Percentiles rank a stretch among this genome's conserved stretches.
phyloP scores from a whole-genome alignment of 352 stramenopile species.

The Phytophthora vignae region DNA sequence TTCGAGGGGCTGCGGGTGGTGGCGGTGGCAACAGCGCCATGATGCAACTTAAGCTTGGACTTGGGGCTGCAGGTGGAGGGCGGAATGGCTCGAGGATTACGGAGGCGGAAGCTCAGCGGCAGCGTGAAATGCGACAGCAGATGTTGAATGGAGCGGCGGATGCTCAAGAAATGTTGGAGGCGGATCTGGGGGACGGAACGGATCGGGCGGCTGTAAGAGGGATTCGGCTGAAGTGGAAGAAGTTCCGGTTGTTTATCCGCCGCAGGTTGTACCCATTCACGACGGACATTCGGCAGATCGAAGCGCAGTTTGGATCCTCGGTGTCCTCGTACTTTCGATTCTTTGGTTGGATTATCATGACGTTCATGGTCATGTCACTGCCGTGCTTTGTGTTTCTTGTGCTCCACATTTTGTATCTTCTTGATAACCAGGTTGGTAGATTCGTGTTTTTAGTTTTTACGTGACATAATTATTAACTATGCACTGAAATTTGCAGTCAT shows the following conservation, averaged over 20 bases:
- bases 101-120: constrained; percentile 46
- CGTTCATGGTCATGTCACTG: constrained; percentile 65
- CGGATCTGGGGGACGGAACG: constrained; percentile 29
- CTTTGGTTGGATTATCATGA: constrained; percentile 82
- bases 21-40: constrained; percentile 27
- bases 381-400: constrained; percentile 61
- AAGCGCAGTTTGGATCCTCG: constrained; percentile 82
- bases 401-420: constrained; percentile 52
- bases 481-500: neutral
- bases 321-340: constrained; percentile 87
- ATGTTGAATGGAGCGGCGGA: constrained; percentile 66
- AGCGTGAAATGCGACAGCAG: constrained; percentile 62
- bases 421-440: constrained; percentile 18
- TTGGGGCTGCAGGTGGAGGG: constrained; percentile 10
- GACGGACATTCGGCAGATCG: constrained; percentile 74
- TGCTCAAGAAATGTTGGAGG: constrained; percentile 65
- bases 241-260: constrained; percentile 39
- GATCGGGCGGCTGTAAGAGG: constrained; percentile 14
- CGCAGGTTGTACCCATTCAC: constrained; percentile 59
- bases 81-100: constrained; percentile 26
- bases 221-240: constrained; percentile 45
- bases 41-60: constrained; percentile 34
- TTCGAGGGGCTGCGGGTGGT: constrained; percentile 32
- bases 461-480: neutral
- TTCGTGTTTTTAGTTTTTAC: neutral